Evolutionary conservation across 2,329 filamentous ascomycete genomes (phyloP), one percentile per base, ranked within the genome.

Genomic region (Beauveria brongniartii): DNA sequence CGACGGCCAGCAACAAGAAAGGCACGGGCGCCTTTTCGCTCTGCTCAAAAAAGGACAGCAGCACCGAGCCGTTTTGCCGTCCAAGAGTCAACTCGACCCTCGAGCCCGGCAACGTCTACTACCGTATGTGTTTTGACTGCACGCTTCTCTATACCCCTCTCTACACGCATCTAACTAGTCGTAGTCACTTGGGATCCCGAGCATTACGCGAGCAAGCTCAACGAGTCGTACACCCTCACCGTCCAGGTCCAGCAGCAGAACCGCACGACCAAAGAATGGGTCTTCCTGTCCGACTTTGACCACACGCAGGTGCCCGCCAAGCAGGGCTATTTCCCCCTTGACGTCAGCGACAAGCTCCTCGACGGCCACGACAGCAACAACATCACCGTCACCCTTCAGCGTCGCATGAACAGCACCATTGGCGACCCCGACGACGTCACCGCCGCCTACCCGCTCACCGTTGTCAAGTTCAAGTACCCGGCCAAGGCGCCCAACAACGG

Each of bases 101-200:
- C 26, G 74, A 75, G 62, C 73, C 74, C 1, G 78, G 73, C 34
- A 71, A 67, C 14, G 81, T 75, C 0, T 84, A 84, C 69, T 84
- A 82, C 65, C 71, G 81, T 83, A 67, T 63, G 75, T 64, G 22
- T 30, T 2, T 30, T 30, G 22, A 37, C 12, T 37, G 34, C 34
- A 37, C 16, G 0, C 34, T 37, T 24, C 5, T 24, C 18, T 18
- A n/a, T 10, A 12, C 10, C 28, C 26, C 7, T 28, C 48, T 40
- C 20, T 18, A 14, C 5, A 20, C 28, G 18, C 26, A 12, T n/a
- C 20, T 43, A 43, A 55, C 40, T 3, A 41, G 18, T 50, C 8
- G 5, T 52, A 84, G 82, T 85, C 59, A 83, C 80, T 30, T 85
- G 82, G 82, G 81, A 85, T 65, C 73, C 81, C 26, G 71, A 75